These are phyloP conservation scores for Piromyces finnis DNA, from an alignment of 192 early-diverging fungal genomes.

Conservation along the genomic window DNA sequence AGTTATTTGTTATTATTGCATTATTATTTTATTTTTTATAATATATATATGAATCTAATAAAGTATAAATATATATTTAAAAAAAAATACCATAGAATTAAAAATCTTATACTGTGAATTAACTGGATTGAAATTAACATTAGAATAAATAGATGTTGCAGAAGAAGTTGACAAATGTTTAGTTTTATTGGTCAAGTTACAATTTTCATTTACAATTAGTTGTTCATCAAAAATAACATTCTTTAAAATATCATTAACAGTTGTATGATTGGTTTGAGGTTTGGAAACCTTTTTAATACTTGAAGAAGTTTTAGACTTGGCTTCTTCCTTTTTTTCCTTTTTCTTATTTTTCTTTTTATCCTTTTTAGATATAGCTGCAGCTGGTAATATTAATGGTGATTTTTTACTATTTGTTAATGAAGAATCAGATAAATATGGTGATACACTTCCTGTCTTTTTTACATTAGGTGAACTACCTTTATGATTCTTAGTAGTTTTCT, in stretches of 20 bases:
- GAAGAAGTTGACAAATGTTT: not conserved
- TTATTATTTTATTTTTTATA: no score
- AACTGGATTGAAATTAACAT: not conserved
- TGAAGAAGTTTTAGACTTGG: not conserved
- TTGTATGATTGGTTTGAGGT: not conserved
- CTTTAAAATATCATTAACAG: not conserved
- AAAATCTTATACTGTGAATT: not conserved
- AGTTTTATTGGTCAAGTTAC: not conserved
- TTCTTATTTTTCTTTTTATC: not conserved
- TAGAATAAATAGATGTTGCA: not conserved
- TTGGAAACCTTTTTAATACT: not conserved
- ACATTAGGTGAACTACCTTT: not conserved
- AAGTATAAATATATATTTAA: no score
- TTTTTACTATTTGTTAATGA: not conserved
- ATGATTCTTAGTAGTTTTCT: not conserved
- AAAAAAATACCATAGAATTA: not conserved
- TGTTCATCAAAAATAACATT: not conserved
- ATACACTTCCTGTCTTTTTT: not conserved
- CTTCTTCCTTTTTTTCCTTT: not conserved
- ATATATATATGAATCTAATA: no score
- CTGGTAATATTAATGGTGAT: not conserved
- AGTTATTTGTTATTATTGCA: no score
- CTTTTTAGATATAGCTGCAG: not conserved
- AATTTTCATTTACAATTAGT: not conserved
- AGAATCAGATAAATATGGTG: not conserved